Conservation (phyloP, 495 filamentous ascomycete genomes). For the Hypomontagnella monticulosa region DNA sequence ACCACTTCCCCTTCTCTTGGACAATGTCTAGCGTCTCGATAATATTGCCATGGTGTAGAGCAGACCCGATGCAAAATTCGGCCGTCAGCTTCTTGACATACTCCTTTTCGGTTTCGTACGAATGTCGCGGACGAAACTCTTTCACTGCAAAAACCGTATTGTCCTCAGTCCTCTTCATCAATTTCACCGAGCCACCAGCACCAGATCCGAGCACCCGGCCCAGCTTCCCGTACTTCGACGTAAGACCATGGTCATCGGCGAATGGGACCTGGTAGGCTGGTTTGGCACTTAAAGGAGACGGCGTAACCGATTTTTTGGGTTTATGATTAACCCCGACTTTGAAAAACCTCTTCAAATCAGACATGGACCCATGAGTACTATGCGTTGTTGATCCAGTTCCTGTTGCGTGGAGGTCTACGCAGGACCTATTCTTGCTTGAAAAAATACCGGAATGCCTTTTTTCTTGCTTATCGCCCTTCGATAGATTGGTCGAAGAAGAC, state of each 20-base stretch:
- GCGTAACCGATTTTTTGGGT: conserved; percentile 69
- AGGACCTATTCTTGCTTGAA: conserved; percentile 42
- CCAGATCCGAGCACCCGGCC: conserved; percentile 93
- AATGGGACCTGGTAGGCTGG: conserved; percentile 79
- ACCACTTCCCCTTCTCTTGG: conserved; percentile 94
- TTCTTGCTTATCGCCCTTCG: conserved; percentile 45
- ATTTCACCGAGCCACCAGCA: conserved; percentile 91
- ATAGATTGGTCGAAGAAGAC: conserved; percentile 57
- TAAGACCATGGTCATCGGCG: conserved; percentile 90
- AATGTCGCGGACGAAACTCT: conserved; percentile 91
- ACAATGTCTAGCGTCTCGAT: conserved; percentile 98
- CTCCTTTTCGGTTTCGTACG: conserved; percentile 91
- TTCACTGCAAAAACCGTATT: conserved; percentile 96
- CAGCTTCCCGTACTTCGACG: conserved; percentile 93
- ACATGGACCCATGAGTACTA: conserved; percentile 84
- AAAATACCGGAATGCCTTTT: conserved; percentile 61
- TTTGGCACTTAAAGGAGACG: conserved; percentile 66
- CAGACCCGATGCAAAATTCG: conserved; percentile 98
- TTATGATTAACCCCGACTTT: conserved; percentile 70
- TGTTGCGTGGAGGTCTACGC: conserved; percentile 43
- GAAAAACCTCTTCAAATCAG: conserved; percentile 94
- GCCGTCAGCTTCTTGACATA: conserved; percentile 99
- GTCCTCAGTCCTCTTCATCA: conserved; percentile 92
- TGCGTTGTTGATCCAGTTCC: conserved; percentile 61
- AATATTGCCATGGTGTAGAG: conserved; percentile 96